A percentile compares a stretch with the other conserved stretches of the same genome.
phyloP scores from a whole-genome alignment of 805 yeast genomes.

The Tetrapisispora iriomotensis region DNA sequence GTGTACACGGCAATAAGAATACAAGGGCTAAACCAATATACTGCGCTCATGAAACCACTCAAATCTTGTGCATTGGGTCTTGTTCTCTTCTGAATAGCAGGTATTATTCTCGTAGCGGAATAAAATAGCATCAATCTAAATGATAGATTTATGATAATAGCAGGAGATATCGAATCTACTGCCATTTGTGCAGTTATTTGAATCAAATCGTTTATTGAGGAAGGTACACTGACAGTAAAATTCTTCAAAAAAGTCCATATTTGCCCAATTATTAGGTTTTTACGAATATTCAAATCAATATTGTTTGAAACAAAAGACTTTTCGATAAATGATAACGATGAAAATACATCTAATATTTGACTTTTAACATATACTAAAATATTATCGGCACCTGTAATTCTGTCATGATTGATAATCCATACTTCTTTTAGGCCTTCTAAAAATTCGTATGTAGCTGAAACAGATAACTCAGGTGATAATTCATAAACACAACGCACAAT shows the following conservation, averaged over 20 bases:
- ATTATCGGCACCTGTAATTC: constrained; percentile 27
- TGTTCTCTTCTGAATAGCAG: constrained; percentile 44
- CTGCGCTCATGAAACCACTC: constrained; percentile 35
- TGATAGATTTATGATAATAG: constrained; percentile 70
- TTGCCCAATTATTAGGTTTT: constrained; percentile 13
- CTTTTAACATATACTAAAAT: constrained; percentile 23
- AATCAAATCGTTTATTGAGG: constrained; percentile 23
- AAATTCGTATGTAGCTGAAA: constrained; percentile 38
- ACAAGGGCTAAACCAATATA: constrained; percentile 88
- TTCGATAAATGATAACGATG: neutral
- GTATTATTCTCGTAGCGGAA: constrained; percentile 91
- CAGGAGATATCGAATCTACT: constrained; percentile 59
- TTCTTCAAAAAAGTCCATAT: constrained; percentile 23
- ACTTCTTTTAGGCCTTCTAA: constrained; percentile 31
- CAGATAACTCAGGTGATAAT: constrained; percentile 79
- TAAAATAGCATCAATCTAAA: constrained; percentile 79
- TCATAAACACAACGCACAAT: constrained; percentile 89
- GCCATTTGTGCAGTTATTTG: constrained; percentile 36
- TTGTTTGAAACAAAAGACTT: neutral
- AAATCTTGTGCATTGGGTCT: constrained; percentile 17
- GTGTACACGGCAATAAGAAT: constrained; percentile 92
- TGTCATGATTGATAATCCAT: constrained; percentile 28
- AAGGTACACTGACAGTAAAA: constrained; percentile 25
- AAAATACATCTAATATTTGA: constrained; percentile 6
- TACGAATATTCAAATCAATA: neutral